These are phyloP conservation scores for Botryotinia globosa DNA, from an alignment of 2,329 filamentous ascomycete genomes.

Conservation along the genomic window DNA sequence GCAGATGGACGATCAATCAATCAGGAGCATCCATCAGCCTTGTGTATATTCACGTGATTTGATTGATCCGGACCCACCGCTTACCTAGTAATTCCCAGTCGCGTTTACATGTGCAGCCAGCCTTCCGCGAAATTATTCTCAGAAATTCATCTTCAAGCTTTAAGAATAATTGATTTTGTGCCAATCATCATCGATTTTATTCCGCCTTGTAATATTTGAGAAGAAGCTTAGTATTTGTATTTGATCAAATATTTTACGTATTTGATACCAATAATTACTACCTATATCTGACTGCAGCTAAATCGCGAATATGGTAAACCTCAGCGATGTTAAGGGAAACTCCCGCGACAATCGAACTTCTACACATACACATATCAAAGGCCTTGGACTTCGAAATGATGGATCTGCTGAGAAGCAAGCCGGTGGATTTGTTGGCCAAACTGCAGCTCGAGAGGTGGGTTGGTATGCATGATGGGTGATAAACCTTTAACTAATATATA, in stretches of 20 bases:
- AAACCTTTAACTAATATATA: slow-evolving; percentile 84
- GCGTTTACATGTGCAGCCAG: slow-evolving; percentile 21
- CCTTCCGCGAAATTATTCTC: slow-evolving; percentile 21
- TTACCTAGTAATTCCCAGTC: slow-evolving; percentile 10
- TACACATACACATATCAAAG: slow-evolving; percentile 96
- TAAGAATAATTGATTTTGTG: neutral
- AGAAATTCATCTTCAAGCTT: slow-evolving; percentile 15
- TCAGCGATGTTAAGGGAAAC: slow-evolving; percentile 92
- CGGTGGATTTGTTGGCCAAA: slow-evolving; percentile 87
- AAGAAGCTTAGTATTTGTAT: neutral
- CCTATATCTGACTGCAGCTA: neutral
- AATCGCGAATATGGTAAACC: slow-evolving; percentile 66
- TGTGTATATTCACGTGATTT: slow-evolving; percentile 10
- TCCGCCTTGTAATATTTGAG: neutral
- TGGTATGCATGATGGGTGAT: slow-evolving; percentile 37
- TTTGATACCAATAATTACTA: slow-evolving; percentile 6
- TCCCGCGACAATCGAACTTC: slow-evolving; percentile 94
- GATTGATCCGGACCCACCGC: neutral
- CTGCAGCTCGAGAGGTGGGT: slow-evolving; percentile 78
- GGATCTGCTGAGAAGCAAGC: slow-evolving; percentile 78
- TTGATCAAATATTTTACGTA: neutral
- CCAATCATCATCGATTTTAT: slow-evolving; percentile 3
- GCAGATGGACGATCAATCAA: neutral
- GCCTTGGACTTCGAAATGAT: slow-evolving; percentile 81
- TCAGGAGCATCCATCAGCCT: slow-evolving; percentile 8